These are phyloP conservation scores for Sarocladium kiliense DNA, from an alignment of 2,329 filamentous ascomycete species.

Conservation along the genomic window DNA sequence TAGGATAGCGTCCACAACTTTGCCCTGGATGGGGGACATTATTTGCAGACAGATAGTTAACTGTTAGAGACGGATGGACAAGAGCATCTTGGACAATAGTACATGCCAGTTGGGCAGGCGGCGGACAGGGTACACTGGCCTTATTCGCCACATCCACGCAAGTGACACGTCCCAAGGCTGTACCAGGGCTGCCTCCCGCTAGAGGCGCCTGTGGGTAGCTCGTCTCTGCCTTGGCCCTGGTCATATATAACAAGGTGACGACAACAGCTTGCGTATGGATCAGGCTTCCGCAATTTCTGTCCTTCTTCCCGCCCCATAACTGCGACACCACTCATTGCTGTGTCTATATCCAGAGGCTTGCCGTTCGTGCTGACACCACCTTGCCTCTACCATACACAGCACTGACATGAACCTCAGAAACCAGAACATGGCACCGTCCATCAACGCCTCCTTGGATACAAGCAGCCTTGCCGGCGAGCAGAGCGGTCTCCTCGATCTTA, in stretches of 20 bases:
- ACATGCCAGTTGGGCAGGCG: too few species aligned
- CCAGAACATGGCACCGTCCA: slow-evolving; percentile 30
- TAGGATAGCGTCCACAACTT: too few species aligned
- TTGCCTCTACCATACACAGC: not conserved
- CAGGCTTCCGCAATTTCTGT: not conserved
- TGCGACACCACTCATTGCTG: not conserved
- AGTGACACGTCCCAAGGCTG: not conserved
- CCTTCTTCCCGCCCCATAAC: not conserved
- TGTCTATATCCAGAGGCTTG: not conserved
- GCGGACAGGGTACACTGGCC: not conserved
- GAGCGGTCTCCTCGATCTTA: slow-evolving; percentile 50
- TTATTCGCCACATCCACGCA: too few species aligned
- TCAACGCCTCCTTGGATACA: slow-evolving; percentile 44
- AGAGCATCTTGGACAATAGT: too few species aligned
- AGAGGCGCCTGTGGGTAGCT: not conserved
- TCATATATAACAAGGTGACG: slow-evolving; percentile 8
- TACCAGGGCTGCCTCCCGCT: not conserved
- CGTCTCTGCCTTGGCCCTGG: not conserved
- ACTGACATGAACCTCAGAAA: slow-evolving; percentile 10
- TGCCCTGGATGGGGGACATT: too few species aligned
- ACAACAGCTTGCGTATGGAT: not conserved
- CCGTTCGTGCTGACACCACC: not conserved
- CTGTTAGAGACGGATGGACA: too few species aligned
- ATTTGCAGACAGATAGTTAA: too few species aligned
- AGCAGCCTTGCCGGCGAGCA: slow-evolving; percentile 49